Base-by-base conservation (phyloP, 495 filamentous ascomycete species). In the Daldinia grandis region DNA sequence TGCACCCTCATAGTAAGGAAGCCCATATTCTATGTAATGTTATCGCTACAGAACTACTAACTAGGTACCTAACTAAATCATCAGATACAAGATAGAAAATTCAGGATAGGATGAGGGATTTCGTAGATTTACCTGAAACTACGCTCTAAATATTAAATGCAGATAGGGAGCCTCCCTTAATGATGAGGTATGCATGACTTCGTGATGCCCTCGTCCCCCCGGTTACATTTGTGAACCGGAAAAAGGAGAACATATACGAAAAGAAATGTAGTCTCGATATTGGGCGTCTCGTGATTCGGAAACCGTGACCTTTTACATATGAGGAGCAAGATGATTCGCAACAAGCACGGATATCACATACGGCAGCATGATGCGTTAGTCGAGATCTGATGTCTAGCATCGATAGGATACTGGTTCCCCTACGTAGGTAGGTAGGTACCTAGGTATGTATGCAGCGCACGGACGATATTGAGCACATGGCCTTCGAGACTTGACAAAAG, bases 391-490 rank as follows among this genome's bases (percentile, higher is more conserved):
- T 14, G 61, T 31, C 50, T 40, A 38, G 3, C 30, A 10, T n/a
- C 50, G 35, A 14, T 8, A 35, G 25, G 24, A 60, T 27, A 64
- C n/a, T 31, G 28, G 30, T 57, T 30, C 67, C 42, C 44, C 15
- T 61, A 61, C 35, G 47, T 27, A 27, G 25, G 42, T n/a, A n/a
- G n/a, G n/a, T n/a, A n/a, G n/a, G n/a, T n/a, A n/a, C n/a, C n/a
- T n/a, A n/a, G n/a, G n/a, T n/a, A n/a, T n/a, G n/a, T 47, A 47
- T 24, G 42, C 2, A 44, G 51, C 38, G 61, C 67, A 70, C 61
- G 42, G 67, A 70, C 67, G 7, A 27, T 42, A 50, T 38, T 51
- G 40, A 38, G 28, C 47, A 50, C 35, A 54, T 59, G 54, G 33
- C 37, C 35, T 24, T 25, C 19, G 17, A 60, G 56, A 56, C 49